Evolutionary conservation across 139 green algal species (phyloP).

Genomic region (Monoraphidium neglectum): DNA sequence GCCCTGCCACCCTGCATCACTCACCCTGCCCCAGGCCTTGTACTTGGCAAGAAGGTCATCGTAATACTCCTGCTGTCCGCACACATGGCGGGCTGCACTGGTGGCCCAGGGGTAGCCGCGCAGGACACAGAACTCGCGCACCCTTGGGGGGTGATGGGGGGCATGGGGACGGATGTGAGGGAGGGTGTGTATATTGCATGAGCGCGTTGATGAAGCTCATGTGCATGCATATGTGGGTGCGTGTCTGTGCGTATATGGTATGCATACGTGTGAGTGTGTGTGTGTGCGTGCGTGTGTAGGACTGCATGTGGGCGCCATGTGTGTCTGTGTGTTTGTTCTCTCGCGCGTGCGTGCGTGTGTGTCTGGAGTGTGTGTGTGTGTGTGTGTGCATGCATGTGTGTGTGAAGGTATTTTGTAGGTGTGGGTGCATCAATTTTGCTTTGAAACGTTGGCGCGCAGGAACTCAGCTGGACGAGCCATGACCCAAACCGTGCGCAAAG

Average conservation of each 20-base stretch:
- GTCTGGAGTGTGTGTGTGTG: no score
- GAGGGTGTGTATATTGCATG: neutral
- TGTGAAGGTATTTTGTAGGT: no score
- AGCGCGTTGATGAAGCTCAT: neutral
- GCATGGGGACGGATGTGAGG: neutral
- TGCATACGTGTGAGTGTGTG: neutral
- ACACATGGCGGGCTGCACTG: conserved; percentile 61
- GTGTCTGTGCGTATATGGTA: neutral
- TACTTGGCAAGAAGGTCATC: conserved; percentile 81
- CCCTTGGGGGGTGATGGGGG: conserved; percentile 44
- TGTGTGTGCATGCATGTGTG: no score
- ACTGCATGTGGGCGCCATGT: no score
- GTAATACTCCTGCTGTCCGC: conserved; percentile 90
- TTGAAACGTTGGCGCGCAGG: no score
- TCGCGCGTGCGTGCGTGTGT: no score
- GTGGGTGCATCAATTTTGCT: no score
- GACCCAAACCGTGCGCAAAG: no score
- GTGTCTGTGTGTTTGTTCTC: no score
- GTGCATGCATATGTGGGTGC: neutral
- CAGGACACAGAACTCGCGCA: conserved; percentile 85
- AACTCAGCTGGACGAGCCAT: no score
- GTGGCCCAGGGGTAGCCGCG: conserved; percentile 69
- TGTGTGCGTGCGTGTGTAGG: neutral
- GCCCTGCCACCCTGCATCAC: conserved; percentile 6
- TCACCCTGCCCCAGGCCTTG: conserved; percentile 67